Base-by-base conservation (phyloP, 768 basidiomycete species). In the Lactarius indigo region DNA sequence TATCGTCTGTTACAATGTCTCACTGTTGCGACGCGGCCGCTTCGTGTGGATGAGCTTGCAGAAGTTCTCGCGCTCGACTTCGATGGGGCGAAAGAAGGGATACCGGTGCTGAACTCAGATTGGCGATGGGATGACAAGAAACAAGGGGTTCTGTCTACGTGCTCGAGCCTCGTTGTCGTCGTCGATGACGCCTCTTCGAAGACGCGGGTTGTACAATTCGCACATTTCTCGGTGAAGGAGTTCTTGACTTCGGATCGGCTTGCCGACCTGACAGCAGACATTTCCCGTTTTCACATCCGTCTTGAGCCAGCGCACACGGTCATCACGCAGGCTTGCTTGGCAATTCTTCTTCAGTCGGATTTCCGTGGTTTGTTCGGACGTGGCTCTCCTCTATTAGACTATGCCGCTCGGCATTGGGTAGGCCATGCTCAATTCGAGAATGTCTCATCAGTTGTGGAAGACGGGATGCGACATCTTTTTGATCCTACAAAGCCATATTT, bases 211-310 rank as follows among this genome's bases (percentile, higher is more conserved):
- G 42, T 42, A 20, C 59, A 42, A 60, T 60, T 41, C 8, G 41
- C 39, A 13, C 44, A 47, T 30, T 47, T 60, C 39, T 35, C 59
- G 1, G 41, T 57, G 10, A 30, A 57, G 20, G 56, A 57, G 18
- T 57, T 57, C 56, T 57, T 57, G 56, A 35, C 56, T 12, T 57
- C 56, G 4, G 31, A 57, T 35, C 55, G 55, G 9, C 55, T 57
- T 33, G 31, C 18, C 23, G 9, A 6, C 17, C 28, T 33, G 17
- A 6, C 20, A 23, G 20, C 33, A 57, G 18, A 30, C 4, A 18
- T 35, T 5, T 30, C 56, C 31, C 56, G 31, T 0, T 57, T 31
- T 35, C 56, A n/a, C 35, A 35, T 57, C 30, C 28, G 20, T 33
- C 15, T 8, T 1, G 20, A 30, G 28, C 30, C 56, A 5, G 30